Evolutionary conservation across 352 stramenopile genomes (phyloP).

Genomic region (Pythium apleroticum): DNA sequence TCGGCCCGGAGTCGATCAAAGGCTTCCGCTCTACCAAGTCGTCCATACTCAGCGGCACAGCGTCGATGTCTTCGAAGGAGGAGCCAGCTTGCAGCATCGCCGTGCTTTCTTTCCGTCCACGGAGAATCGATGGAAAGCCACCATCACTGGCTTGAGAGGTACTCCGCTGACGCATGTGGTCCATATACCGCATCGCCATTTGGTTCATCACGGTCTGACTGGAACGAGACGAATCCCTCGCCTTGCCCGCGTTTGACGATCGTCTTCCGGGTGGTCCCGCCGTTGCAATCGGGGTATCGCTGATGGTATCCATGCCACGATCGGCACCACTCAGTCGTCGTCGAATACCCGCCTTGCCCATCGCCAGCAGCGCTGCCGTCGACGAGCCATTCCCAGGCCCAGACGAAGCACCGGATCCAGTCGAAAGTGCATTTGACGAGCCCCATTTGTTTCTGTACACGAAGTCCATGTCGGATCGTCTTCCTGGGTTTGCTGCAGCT

Average conservation of each 20-base stretch:
- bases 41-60: constrained; percentile 25
- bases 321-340: constrained; percentile 24
- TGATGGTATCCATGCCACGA: constrained; percentile 12
- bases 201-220: constrained; percentile 8
- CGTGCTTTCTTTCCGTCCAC: constrained; percentile 19
- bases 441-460: constrained; percentile 13
- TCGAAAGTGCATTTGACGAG: background rate
- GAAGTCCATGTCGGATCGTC: constrained; percentile 27
- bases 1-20: constrained; percentile 22
- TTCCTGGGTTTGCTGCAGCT: background rate
- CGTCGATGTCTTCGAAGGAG: constrained; percentile 26
- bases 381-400: background rate
- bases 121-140: constrained; percentile 5
- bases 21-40: constrained; percentile 19
- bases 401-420: background rate
- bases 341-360: constrained; percentile 23
- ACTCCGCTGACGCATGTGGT: constrained; percentile 19
- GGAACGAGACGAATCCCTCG: background rate
- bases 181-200: constrained; percentile 24
- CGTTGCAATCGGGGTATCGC: constrained; percentile 10
- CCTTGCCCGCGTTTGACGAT: constrained; percentile 21
- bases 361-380: constrained; percentile 19
- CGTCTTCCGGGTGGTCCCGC: constrained; percentile 3
- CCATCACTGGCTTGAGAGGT: constrained; percentile 18
- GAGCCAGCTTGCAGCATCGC: constrained; percentile 15